Evolutionary conservation across 202 grass and related monocot genomes (phyloP), one percentile per base, ranked within the genome.

Genomic region (Brachypodium distachyon): DNA sequence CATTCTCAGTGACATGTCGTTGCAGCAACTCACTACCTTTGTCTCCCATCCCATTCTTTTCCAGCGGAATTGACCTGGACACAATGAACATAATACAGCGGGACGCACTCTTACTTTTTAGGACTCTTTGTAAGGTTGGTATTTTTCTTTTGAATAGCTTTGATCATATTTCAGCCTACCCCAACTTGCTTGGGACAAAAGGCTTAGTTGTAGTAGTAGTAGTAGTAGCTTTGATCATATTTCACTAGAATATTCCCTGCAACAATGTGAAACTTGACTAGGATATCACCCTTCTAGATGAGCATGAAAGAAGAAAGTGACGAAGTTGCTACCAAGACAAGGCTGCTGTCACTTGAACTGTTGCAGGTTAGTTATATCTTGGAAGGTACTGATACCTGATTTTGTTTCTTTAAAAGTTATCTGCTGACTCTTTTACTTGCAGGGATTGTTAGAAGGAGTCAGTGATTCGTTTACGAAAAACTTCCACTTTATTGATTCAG

Each of bases 241-340:
- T 57, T 82, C 46, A 61, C 58, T 89, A 34, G 62, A 70, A 73
- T 69, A 69, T 69, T 69, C 65, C 26, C 16, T 69, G 41, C 65
- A 19, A 69, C 17, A 26, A 48, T n/a, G n/a, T n/a, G 41, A 42
- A 33, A 72, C 7, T 68, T 76, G 47, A 61, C 58, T 87, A 34
- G 68, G 65, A 72, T 69, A 70, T 66, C 27, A 78, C 59, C 54
- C 73, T 77, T 82, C 39, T 73, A 99, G 96, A 99, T 99, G 96
- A 87, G 92, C 62, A 99, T 99, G 96, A 99, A 99, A 85, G 96
- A 99, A 91, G 96, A 99, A 87, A 90, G 68, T 26, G 96, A 99
- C 18, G 96, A 99, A 23, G 87, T 99, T 63, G 87, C 96, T 77
- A 92, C 83, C 47, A 99, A 91, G 78, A 96, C 96, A 69, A 99